These are phyloP conservation scores for Falciphora oryzae DNA, from an alignment of 2,329 filamentous ascomycete genomes.

Conservation along the genomic window DNA sequence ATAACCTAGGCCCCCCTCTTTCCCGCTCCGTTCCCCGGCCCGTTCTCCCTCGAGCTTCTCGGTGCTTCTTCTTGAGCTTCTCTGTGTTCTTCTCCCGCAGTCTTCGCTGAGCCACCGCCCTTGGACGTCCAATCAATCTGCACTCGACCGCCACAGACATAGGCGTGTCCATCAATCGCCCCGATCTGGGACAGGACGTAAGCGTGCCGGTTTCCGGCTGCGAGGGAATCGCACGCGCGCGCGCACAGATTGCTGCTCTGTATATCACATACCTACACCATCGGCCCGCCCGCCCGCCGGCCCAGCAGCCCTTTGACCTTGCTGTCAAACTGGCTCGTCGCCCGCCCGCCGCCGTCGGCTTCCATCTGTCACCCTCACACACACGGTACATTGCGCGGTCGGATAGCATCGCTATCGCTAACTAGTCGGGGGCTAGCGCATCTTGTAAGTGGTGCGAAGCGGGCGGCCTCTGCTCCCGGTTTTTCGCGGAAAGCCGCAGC, in stretches of 20 bases:
- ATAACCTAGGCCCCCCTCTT: neutral
- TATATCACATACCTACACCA: no score
- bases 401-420: neutral
- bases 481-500: neutral
- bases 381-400: neutral
- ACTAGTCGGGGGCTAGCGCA: neutral
- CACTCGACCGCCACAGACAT: neutral
- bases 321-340: neutral
- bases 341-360: no score
- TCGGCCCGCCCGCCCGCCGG: no score
- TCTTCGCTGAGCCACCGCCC: neutral
- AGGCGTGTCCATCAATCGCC: neutral
- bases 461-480: neutral
- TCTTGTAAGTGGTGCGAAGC: constrained; percentile 2
- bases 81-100: neutral
- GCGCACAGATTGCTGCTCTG: neutral
- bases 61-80: neutral
- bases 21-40: neutral
- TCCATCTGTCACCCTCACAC: neutral
- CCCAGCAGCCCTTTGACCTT: neutral
- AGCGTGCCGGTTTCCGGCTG: neutral
- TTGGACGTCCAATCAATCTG: neutral
- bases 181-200: neutral
- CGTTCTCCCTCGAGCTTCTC: neutral
- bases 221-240: neutral